Conservation (phyloP, 345 rosid genomes). For the Hibiscus syriacus region DNA sequence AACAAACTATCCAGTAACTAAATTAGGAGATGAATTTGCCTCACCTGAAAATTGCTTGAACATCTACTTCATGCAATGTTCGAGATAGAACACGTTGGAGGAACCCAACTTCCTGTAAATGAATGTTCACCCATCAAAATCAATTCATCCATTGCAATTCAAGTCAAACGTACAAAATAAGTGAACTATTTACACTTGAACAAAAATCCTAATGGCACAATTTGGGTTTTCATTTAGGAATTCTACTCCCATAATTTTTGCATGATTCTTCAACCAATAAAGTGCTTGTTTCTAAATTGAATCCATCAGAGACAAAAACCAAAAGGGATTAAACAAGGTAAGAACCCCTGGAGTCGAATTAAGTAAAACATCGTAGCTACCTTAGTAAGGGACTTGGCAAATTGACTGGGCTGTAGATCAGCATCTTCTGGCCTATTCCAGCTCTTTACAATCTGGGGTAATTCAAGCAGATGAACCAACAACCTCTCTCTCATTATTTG, state of each 20-base stretch:
- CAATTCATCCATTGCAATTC: not conserved
- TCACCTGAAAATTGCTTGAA: conserved; percentile 89
- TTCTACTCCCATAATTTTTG: not conserved
- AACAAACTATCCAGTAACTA: not conserved
- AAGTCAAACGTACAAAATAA: not conserved
- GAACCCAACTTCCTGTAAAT: conserved; percentile 77
- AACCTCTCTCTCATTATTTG: conserved; percentile 98
- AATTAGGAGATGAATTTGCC: not conserved
- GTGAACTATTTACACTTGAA: not conserved
- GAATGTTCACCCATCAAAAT: conserved; percentile 10
- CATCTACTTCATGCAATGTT: conserved; percentile 81
- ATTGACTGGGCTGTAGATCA: conserved; percentile 72
- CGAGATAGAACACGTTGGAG: conserved; percentile 90
- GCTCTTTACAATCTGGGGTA: conserved; percentile 78
- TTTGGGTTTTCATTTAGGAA: not conserved
- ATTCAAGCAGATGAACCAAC: conserved; percentile 67
- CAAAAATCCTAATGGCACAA: not conserved
- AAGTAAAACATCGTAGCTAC: conserved; percentile 27
- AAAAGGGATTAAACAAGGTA: not conserved
- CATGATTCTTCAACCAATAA: not conserved
- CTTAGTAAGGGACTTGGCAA: conserved; percentile 88
- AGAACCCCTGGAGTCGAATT: not conserved
- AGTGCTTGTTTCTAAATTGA: not conserved
- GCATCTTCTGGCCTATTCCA: conserved; percentile 86
- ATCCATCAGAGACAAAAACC: not conserved